phyloP scores from a whole-genome alignment of 306 rosid species.

The Trichosanthes cucumerina region DNA sequence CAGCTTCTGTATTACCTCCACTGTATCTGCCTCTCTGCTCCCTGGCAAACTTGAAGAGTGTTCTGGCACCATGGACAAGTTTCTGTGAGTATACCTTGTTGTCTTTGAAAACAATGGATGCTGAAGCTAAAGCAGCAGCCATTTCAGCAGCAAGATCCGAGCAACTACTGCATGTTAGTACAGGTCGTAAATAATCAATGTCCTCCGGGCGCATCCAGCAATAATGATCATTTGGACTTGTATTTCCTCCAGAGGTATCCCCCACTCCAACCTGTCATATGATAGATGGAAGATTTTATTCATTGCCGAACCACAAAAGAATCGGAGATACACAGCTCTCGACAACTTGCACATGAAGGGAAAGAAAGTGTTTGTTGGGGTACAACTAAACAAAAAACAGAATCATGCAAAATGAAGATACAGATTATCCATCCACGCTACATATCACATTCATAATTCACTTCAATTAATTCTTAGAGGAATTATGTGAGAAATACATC shows the following conservation, averaged over 20 bases:
- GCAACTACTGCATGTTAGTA: slow-evolving; percentile 42
- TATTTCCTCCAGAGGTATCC: slow-evolving; percentile 67
- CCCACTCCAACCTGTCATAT: slow-evolving; percentile 67
- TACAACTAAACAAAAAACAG: neutral
- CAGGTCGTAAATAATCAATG: slow-evolving; percentile 81
- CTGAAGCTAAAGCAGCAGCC: slow-evolving; percentile 93
- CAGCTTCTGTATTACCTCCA: slow-evolving; percentile 48
- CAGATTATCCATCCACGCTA: neutral
- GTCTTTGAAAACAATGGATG: slow-evolving; percentile 96
- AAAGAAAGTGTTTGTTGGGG: neutral
- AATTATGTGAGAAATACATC: neutral
- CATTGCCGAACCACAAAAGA: neutral
- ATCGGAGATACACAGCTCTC: neutral
- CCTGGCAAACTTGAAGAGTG: slow-evolving; percentile 69
- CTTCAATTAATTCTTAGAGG: neutral
- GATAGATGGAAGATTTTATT: neutral
- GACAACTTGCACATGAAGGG: neutral
- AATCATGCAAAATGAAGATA: neutral
- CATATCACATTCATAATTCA: neutral
- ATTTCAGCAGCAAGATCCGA: slow-evolving; percentile 91
- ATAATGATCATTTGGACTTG: slow-evolving; percentile 78
- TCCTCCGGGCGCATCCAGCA: slow-evolving; percentile 99
- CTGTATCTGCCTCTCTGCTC: slow-evolving; percentile 71
- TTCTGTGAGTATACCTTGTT: slow-evolving; percentile 92
- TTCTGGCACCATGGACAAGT: slow-evolving; percentile 86